Evolutionary conservation across 441 rosid genomes (phyloP).

Genomic region (Dalechampia spathulata): DNA sequence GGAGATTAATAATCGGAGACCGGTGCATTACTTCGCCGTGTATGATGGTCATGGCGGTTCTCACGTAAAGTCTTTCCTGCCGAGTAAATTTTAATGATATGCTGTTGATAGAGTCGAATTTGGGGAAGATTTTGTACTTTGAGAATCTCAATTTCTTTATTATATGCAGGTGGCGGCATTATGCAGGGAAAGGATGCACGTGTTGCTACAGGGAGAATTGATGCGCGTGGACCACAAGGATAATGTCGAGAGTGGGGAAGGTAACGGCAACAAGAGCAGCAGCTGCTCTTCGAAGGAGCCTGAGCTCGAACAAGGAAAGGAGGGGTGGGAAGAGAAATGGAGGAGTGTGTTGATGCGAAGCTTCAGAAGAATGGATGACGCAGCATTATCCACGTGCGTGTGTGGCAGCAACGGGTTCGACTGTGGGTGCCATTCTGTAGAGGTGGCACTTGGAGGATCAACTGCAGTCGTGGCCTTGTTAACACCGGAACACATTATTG

Average conservation of each 20-base stretch:
- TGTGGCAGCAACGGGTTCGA: slow-evolving; percentile 29
- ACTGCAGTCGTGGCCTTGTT: slow-evolving; percentile 57
- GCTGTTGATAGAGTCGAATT: neutral
- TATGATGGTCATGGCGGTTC: slow-evolving; percentile 56
- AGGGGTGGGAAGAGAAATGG: slow-evolving; percentile 35
- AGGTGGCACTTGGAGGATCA: slow-evolving; percentile 50
- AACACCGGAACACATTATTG: slow-evolving; percentile 40
- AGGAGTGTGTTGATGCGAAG: slow-evolving; percentile 40
- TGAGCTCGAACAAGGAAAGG: neutral
- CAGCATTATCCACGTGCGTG: slow-evolving; percentile 36
- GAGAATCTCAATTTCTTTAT: neutral
- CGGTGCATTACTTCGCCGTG: slow-evolving; percentile 55
- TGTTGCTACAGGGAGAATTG: slow-evolving; percentile 48
- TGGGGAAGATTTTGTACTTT: slow-evolving; percentile 17
- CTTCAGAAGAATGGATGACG: slow-evolving; percentile 50
- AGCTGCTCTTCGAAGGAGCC: slow-evolving; percentile 7
- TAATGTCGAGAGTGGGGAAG: slow-evolving; percentile 6
- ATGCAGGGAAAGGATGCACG: slow-evolving; percentile 64
- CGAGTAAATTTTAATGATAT: neutral
- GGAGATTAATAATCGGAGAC: slow-evolving; percentile 30
- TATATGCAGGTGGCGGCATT: slow-evolving; percentile 56
- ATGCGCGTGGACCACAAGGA: slow-evolving; percentile 23
- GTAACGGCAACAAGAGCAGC: slow-evolving; percentile 1
- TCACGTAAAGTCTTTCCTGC: slow-evolving; percentile 27
- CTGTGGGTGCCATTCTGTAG: slow-evolving; percentile 41